Conservation (phyloP, 2,329 filamentous ascomycete species). For the Colletotrichum liaoningense region DNA sequence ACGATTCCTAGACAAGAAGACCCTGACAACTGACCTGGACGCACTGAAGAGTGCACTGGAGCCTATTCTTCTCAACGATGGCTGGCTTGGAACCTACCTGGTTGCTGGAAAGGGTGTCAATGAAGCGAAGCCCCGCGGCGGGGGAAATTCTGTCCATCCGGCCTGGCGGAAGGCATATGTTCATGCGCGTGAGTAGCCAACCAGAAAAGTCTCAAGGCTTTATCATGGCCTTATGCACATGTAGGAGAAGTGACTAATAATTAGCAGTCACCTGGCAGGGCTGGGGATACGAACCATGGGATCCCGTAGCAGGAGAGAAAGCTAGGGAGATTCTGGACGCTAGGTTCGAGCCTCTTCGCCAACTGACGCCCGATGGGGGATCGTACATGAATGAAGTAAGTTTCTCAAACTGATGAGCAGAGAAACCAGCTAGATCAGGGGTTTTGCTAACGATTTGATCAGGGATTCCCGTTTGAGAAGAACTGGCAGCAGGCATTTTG, state of each 20-base stretch:
- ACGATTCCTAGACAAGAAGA: slow-evolving; percentile 52
- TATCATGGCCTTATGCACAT: background rate
- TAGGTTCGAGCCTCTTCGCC: slow-evolving; percentile 47
- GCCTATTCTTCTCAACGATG: slow-evolving; percentile 43
- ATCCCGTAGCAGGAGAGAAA: slow-evolving; percentile 43
- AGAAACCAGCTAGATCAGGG: background rate
- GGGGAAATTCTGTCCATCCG: slow-evolving; percentile 59
- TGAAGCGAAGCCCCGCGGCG: slow-evolving; percentile 56
- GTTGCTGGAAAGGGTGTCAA: slow-evolving; percentile 58
- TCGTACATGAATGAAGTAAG: slow-evolving; percentile 34
- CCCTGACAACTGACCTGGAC: slow-evolving; percentile 48
- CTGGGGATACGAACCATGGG: slow-evolving; percentile 44
- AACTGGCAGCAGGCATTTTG: slow-evolving; percentile 35
- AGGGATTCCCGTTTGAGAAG: slow-evolving; percentile 32
- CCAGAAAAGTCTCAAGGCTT: background rate
- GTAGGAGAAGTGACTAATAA: slow-evolving; percentile 8
- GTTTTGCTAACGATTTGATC: background rate
- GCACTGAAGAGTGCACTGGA: slow-evolving; percentile 51
- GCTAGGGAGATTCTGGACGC: slow-evolving; percentile 43
- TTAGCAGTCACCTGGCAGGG: background rate
- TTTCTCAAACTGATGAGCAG: slow-evolving; percentile 10
- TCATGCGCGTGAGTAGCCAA: slow-evolving; percentile 48
- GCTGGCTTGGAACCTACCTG: slow-evolving; percentile 48
- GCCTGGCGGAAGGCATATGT: slow-evolving; percentile 58
- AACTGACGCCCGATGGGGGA: slow-evolving; percentile 23